A percentile compares a stretch with the other conserved stretches of the same genome.
phyloP scores from a whole-genome alignment of 1,284 basidiomycete species.

The Cryptococcus sp. region DNA sequence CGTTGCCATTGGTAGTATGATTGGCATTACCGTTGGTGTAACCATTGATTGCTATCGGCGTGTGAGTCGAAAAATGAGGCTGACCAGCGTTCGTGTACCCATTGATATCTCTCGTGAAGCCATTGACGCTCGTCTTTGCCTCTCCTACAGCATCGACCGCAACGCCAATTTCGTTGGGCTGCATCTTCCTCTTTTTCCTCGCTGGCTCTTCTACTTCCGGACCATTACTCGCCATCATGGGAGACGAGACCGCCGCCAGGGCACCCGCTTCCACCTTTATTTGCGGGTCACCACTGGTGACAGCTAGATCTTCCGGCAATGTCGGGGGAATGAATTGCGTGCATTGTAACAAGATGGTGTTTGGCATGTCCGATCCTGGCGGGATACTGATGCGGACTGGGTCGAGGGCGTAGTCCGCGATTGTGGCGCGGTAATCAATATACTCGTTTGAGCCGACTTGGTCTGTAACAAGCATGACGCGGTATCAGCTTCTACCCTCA shows the following conservation, averaged over 20 bases:
- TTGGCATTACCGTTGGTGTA: not conserved
- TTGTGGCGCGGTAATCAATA: slow-evolving; percentile 43
- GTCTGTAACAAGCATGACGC: slow-evolving; percentile 15
- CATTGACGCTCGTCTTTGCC: not conserved
- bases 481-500: not conserved
- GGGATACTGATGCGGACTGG: slow-evolving; percentile 20
- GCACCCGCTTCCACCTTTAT: no score
- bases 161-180: not conserved
- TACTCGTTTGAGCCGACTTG: slow-evolving; percentile 39
- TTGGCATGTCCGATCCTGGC: slow-evolving; percentile 1
- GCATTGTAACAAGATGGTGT: slow-evolving; percentile 24
- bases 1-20: not conserved
- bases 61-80: not conserved
- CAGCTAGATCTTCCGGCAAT: slow-evolving; percentile 20
- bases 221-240: no score
- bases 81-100: not conserved
- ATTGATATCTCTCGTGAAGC: not conserved
- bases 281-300: no score
- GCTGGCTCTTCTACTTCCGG: not conserved
- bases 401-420: slow-evolving; percentile 30
- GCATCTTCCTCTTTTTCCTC: not conserved
- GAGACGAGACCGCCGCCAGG: no score
- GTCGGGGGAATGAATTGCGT: slow-evolving; percentile 26
- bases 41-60: no score
- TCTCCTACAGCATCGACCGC: not conserved